Base-by-base conservation (phyloP, 345 rosid species). In the Euphorbia pulcherrima region DNA sequence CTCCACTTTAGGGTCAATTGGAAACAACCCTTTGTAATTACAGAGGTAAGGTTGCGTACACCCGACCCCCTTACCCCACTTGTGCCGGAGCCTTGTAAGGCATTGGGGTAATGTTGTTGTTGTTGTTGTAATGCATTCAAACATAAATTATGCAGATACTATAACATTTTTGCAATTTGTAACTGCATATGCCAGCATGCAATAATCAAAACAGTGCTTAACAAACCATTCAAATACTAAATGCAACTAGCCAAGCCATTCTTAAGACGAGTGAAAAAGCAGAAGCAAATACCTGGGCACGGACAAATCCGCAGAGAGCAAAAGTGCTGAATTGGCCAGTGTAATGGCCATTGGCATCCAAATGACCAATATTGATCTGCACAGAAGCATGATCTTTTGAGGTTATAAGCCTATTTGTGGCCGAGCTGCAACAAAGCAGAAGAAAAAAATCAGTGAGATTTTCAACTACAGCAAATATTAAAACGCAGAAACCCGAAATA, bases 311-410 rank as follows among this genome's bases (percentile, higher is more conserved):
- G 20, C 81, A 83, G 57, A 85, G 90, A 33, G 96, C 88, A 66
- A 80, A 84, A 16, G 92, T 86, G 59, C 80, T 28, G 73, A 37
- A 82, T 4, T 84, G 83, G 21, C 80, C 83, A 33, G 74, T 78
- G 82, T 83, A 84, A 26, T 69, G 64, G 35, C 91, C 94, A 59
- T 69, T 78, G 29, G 78, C 86, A 74, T 88, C 90, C 68, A 86
- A 65, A 64, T 86, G 95, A 0, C 92, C 90, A 21, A 87, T 12
- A 75, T 89, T 87, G 65, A 89, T 77, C 81, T 84, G 92, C 35
- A 85, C 92, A 20, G 90, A 77, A 0, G 95, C 92, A 23, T 83
- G 92, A 73, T 87, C 92, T 80, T 87, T 85, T 0, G 96, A 81
- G 10, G 92, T 85, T 74, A 83, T 87, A 57, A 89, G 80, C 79